Evolutionary conservation across 2,329 filamentous ascomycete species (phyloP).

Genomic region (Neonectria magnoliae): DNA sequence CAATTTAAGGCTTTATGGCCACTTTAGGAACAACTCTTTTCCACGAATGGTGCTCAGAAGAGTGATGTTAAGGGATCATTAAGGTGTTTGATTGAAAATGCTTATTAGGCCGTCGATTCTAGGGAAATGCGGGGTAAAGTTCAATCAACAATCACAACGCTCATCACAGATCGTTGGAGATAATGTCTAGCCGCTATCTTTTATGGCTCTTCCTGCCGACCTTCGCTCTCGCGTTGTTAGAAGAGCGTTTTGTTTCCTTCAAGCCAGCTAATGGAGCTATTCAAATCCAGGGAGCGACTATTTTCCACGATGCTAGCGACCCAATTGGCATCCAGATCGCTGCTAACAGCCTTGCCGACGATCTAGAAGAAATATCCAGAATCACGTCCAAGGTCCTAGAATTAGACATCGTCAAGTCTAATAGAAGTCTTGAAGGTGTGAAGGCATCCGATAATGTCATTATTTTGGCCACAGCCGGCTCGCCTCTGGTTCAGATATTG

Average conservation of each 20-base stretch:
- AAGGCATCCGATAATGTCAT: neutral
- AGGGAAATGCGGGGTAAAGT: neutral
- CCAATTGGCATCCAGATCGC: neutral
- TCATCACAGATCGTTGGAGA: no score
- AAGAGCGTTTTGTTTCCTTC: neutral
- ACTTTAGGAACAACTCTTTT: neutral
- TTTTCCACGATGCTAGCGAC: neutral
- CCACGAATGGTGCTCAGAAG: neutral
- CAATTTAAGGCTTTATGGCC: neutral
- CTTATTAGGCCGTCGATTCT: neutral
- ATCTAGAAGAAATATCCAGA: no score
- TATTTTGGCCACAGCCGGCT: neutral
- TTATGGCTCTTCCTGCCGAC: neutral
- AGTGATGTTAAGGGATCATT: neutral
- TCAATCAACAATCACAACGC: neutral
- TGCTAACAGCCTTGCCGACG: no score
- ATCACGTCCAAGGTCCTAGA: no score
- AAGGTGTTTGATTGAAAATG: neutral
- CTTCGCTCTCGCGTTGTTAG: neutral
- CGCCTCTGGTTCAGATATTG: neutral
- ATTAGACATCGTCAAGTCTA: no score
- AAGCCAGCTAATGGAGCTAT: neutral
- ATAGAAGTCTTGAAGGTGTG: no score
- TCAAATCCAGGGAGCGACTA: neutral
- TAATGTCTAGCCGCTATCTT: neutral